Conservation (phyloP, 805 yeast genomes). For the Blastobotrys robertii region DNA sequence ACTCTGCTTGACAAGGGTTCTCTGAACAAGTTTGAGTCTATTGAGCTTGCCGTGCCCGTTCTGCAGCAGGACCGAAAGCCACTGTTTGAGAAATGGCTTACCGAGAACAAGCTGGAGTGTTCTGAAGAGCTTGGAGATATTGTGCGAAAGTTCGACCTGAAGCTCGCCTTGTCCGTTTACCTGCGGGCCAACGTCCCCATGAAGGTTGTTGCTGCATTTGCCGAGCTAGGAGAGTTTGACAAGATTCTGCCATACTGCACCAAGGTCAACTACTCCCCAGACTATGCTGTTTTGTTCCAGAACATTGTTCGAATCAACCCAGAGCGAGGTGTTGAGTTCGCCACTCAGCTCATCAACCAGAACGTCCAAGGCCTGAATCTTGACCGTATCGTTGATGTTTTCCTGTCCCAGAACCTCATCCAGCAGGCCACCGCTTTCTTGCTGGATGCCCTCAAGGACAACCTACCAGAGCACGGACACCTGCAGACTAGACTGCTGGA, state of each 20-base stretch:
- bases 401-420: constrained; percentile 84
- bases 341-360: constrained; percentile 65
- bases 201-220: constrained; percentile 84
- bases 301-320: constrained; percentile 87
- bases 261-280: constrained; percentile 81
- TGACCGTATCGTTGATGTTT: constrained; percentile 84
- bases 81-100: constrained; percentile 90
- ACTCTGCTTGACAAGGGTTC: constrained; percentile 88
- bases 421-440: constrained; percentile 98
- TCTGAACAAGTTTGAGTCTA: constrained; percentile 83
- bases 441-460: constrained; percentile 88
- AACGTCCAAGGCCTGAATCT: constrained; percentile 59
- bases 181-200: constrained; percentile 72
- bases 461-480: constrained; percentile 90
- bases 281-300: constrained; percentile 81
- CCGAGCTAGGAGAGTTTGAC: constrained; percentile 94
- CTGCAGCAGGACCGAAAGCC: constrained; percentile 91
- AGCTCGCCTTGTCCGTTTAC: constrained; percentile 85
- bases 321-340: constrained; percentile 97
- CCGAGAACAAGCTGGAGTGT: constrained; percentile 85
- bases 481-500: constrained; percentile 91
- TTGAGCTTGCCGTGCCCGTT: constrained; percentile 92
- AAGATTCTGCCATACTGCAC: constrained; percentile 90
- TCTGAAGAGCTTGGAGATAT: constrained; percentile 98
- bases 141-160: constrained; percentile 77